Conservation (phyloP, 1,284 basidiomycete species). For the Leccinum colubrinum region DNA sequence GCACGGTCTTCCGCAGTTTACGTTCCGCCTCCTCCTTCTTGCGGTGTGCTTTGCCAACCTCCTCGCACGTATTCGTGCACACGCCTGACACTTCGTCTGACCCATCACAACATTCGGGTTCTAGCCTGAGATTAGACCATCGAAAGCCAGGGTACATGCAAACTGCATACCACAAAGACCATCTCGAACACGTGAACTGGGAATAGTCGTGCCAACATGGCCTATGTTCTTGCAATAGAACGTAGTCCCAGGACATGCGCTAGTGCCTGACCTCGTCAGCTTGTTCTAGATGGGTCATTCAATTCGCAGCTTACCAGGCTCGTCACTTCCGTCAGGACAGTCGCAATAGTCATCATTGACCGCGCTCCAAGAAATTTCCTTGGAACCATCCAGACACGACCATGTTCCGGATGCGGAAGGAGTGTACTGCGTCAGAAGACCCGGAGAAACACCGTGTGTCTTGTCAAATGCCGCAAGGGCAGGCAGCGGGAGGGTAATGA, state of each 20-base stretch:
- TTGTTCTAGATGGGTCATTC: not conserved
- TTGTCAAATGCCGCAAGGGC: constrained; percentile 42
- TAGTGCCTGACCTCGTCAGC: constrained; percentile 59
- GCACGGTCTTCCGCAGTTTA: constrained; percentile 79
- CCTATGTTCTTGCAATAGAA: constrained; percentile 93
- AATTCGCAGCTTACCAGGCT: constrained; percentile 62
- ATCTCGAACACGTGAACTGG: constrained; percentile 87
- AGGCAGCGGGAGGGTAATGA: constrained; percentile 39
- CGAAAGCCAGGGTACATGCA: not conserved
- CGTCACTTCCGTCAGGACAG: constrained; percentile 91
- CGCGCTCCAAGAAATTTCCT: constrained; percentile 69
- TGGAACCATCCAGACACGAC: constrained; percentile 73
- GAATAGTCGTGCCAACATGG: constrained; percentile 80
- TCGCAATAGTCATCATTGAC: constrained; percentile 97
- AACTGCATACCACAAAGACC: constrained; percentile 83
- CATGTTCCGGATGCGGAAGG: constrained; percentile 49
- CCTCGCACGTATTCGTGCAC: constrained; percentile 79
- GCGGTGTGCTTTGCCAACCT: constrained; percentile 71
- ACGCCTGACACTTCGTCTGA: constrained; percentile 84
- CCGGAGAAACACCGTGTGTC: constrained; percentile 49
- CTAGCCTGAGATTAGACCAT: constrained; percentile 40
- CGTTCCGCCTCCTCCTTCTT: constrained; percentile 66
- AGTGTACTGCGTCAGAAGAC: constrained; percentile 45
- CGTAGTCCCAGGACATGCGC: constrained; percentile 74
- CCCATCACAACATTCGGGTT: constrained; percentile 96